Evolutionary conservation across 768 basidiomycete genomes (phyloP).

Genomic region (Lactarius pseudohatsudake): DNA sequence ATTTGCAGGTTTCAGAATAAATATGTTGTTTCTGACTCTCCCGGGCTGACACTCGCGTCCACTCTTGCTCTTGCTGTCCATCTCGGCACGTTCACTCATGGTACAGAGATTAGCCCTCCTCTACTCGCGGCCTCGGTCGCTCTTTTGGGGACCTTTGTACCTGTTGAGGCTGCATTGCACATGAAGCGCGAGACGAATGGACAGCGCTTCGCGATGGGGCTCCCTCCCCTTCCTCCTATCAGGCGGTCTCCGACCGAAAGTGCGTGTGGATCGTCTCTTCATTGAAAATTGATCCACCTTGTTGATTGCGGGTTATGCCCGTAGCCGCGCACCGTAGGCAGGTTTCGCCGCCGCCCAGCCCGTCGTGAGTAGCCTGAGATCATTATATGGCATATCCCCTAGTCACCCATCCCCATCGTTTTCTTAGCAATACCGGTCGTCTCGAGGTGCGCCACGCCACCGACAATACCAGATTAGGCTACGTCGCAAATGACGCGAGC

Average conservation of each 20-base stretch:
- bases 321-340: neutral
- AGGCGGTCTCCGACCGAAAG: neutral
- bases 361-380: neutral
- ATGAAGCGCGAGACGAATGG: slow-evolving; percentile 11
- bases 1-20: no score
- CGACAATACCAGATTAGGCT: neutral
- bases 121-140: neutral
- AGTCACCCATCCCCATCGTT: neutral
- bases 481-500: neutral
- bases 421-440: neutral
- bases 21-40: no score
- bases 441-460: neutral
- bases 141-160: neutral
- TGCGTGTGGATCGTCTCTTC: neutral
- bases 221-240: slow-evolving; percentile 5
- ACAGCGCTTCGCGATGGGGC: slow-evolving; percentile 8
- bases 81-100: neutral
- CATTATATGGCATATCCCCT: neutral
- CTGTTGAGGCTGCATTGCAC: neutral
- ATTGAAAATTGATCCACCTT: neutral
- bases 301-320: neutral
- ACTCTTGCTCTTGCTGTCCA: neutral
- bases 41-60: no score
- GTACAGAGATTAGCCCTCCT: slow-evolving; percentile 4
- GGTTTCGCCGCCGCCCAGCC: no score